Base-by-base conservation (phyloP, 768 basidiomycete genomes). In the Suillus americanus region DNA sequence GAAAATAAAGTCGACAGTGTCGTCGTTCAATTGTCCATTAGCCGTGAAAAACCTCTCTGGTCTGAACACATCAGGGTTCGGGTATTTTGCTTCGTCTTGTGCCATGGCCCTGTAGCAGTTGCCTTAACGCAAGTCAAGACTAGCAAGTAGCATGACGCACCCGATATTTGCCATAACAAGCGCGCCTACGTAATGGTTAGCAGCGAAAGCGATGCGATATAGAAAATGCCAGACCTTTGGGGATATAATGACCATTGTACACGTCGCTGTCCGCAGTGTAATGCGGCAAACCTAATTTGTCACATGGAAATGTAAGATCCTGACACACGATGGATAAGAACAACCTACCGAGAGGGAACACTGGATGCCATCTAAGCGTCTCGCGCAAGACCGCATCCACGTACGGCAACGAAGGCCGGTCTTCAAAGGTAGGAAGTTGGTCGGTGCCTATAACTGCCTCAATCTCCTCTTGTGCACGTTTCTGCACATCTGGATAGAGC, bases 361-460 rank as follows among this genome's bases (percentile, higher is more conserved):
- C 75, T 6, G 74, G 74, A 51, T 77, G 72, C 74, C 74, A 75
- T 56, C 74, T 74, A 55, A 76, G 41, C 20, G 73, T 76, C 69
- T 78, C 78, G 41, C 78, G 78, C 60, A 79, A 46, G 61, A 78
- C 61, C 23, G 77, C 77, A 3, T 73, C 70, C 1, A 78, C 59
- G 50, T 77, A 78, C 35, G 75, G 76, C 51, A 79, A 62, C 4
- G 68, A 69, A 7, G 66, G 5, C 38, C 70, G 63, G 63, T 79
- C 78, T 23, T 63, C 68, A 30, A 74, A 72, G 30, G 67, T 45
- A 1, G 77, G 73, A 5, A 79, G 62, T 33, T 77, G 67, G 5
- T 68, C 37, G 3, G 51, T 62, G 62, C 79, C 79, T 25, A 76
- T 23, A 33, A 71, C 65, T 3, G 72, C 61, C 7, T 80, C 75